These are phyloP conservation scores for Nicotiana benthamiana DNA, from an alignment of 257 asterid genomes.

Conservation along the genomic window DNA sequence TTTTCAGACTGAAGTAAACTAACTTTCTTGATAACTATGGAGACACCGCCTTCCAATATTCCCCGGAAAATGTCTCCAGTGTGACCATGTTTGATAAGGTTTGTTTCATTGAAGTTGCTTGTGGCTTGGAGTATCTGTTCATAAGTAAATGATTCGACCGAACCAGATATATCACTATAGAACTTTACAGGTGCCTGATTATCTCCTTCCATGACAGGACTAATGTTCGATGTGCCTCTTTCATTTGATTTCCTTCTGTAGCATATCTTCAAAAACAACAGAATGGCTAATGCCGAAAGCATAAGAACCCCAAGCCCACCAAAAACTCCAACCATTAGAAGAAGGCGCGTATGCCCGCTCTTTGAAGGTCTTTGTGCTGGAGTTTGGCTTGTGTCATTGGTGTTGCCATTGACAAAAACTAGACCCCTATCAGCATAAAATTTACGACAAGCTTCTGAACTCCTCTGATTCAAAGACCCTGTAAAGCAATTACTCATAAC, in stretches of 20 bases:
- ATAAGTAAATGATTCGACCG: conserved; percentile 44
- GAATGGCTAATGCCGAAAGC: conserved; percentile 19
- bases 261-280: conserved; percentile 22
- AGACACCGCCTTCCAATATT: conserved; percentile 32
- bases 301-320: conserved; percentile 50
- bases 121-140: conserved; percentile 48
- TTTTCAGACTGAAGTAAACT: conserved; percentile 24
- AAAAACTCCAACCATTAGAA: conserved; percentile 45
- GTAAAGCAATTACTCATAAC: conserved; percentile 39
- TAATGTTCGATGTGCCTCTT: conserved; percentile 8
- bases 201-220: conserved; percentile 13
- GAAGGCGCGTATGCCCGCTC: conserved; percentile 13
- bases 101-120: conserved; percentile 32
- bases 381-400: neutral
- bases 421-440: conserved; percentile 36
- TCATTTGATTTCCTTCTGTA: neutral
- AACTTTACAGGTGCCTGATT: conserved; percentile 13
- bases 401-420: neutral
- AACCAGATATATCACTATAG: conserved; percentile 16
- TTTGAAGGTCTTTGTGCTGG: neutral
- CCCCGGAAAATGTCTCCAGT: conserved; percentile 65
- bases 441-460: conserved; percentile 19
- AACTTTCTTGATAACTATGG: conserved; percentile 52
- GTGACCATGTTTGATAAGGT: conserved; percentile 55
- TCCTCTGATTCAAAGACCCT: conserved; percentile 27